Percentiles rank a stretch among this genome's conserved stretches.
phyloP scores from a whole-genome alignment of 2,329 filamentous ascomycete genomes.

The Fusarium sp. region DNA sequence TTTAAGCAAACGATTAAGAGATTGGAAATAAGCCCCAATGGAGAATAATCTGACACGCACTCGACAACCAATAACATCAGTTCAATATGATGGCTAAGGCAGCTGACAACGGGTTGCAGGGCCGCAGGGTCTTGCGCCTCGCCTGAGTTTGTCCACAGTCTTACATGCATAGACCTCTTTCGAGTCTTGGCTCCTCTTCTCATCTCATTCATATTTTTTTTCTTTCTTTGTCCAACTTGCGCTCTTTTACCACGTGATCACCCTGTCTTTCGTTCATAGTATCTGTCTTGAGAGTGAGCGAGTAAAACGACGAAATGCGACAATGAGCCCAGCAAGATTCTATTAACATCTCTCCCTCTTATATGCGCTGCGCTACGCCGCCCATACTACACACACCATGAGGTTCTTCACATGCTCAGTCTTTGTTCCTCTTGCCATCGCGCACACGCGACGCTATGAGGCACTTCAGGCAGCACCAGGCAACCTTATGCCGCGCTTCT shows the following conservation, averaged over 20 bases:
- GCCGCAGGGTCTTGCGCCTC: slow-evolving; percentile 10
- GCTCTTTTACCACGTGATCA: background rate
- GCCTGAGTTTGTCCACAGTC: slow-evolving; percentile 26
- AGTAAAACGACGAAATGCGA: slow-evolving; percentile 12
- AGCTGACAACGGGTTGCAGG: background rate
- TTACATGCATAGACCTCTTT: slow-evolving; percentile 37
- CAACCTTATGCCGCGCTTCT: slow-evolving; percentile 50
- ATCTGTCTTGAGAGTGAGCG: background rate
- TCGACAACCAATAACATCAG: slow-evolving; percentile 8
- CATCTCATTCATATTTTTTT: background rate
- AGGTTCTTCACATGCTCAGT: slow-evolving; percentile 21
- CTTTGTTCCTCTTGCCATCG: slow-evolving; percentile 27
- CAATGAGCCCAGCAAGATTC: slow-evolving; percentile 15
- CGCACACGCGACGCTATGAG: slow-evolving; percentile 39
- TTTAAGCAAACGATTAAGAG: slow-evolving; percentile 18
- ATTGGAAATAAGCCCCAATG: slow-evolving; percentile 9
- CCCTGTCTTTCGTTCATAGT: background rate
- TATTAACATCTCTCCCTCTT: background rate
- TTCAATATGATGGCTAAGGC: background rate
- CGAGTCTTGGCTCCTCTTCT: slow-evolving; percentile 27
- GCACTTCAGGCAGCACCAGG: slow-evolving; percentile 39
- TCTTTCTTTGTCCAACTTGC: slow-evolving; percentile 27
- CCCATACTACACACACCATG: slow-evolving; percentile 29
- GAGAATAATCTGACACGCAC: background rate
- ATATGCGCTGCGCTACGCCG: background rate